Percentiles rank a stretch among this genome's conserved stretches.
These are phyloP conservation scores for Polytrichum formosum DNA, from an alignment of 225 moss, liverwort and hornwort species.

Conservation along the genomic window DNA sequence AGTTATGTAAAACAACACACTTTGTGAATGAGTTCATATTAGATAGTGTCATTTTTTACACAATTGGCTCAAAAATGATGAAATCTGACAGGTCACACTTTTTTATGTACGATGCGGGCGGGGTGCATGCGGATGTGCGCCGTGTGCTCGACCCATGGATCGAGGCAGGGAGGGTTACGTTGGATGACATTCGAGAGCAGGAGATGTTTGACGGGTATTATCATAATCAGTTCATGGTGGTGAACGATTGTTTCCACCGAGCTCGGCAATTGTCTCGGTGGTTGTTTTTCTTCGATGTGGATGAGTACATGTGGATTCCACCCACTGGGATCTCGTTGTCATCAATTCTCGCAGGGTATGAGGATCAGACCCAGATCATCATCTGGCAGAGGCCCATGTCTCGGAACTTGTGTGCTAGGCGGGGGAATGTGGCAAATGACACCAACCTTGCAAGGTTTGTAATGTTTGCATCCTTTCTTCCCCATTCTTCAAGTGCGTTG, in stretches of 20 bases:
- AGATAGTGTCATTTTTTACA: too few relatives aligned
- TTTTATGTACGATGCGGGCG: slow-evolving; percentile 80
- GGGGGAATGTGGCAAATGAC: slow-evolving; percentile 12
- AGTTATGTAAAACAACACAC: too few relatives aligned
- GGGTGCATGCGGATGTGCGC: slow-evolving; percentile 62
- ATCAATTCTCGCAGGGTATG: slow-evolving; percentile 27
- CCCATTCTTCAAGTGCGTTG: not conserved
- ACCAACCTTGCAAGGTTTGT: slow-evolving; percentile 11
- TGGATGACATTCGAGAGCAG: slow-evolving; percentile 67
- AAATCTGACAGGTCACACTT: slow-evolving; percentile 37
- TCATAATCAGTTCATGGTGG: slow-evolving; percentile 79
- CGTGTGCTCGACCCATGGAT: slow-evolving; percentile 72
- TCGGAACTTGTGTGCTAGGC: slow-evolving; percentile 31
- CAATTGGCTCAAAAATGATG: too few relatives aligned
- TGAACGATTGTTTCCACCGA: slow-evolving; percentile 82
- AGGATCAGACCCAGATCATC: slow-evolving; percentile 47
- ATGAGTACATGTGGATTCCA: slow-evolving; percentile 74
- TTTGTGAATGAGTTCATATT: too few relatives aligned
- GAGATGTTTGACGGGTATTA: slow-evolving; percentile 68
- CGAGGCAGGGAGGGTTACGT: slow-evolving; percentile 53
- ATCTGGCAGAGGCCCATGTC: slow-evolving; percentile 71
- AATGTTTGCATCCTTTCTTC: not conserved
- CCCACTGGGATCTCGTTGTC: slow-evolving; percentile 10
- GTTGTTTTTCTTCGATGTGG: slow-evolving; percentile 92
- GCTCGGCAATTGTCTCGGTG: slow-evolving; percentile 58